Evolutionary conservation across 306 rosid species (phyloP), one percentile per base, ranked within the genome.

Genomic region (Quercus parvula): DNA sequence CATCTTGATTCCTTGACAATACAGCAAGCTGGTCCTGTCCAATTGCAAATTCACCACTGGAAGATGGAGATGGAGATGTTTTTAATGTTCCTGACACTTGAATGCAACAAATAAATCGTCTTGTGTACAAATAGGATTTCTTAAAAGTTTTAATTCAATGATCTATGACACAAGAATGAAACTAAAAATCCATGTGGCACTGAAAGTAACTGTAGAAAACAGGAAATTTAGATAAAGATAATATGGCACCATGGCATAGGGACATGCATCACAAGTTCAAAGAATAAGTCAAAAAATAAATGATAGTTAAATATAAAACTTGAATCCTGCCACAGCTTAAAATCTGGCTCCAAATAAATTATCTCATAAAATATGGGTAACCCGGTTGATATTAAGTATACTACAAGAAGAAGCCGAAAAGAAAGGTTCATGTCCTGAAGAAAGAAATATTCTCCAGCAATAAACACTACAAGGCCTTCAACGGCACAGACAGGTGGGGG

Each of bases 1-100:
- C 30, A 27, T 27, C 2, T 2, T 27, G 30, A 27, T 27, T 2
- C 30, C 30, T 27, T 27, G 30, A 27, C 30, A 27, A 27, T 27
- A 2, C 30, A 27, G 30, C 3, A 27, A 27, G 30, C 30, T 2
- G 30, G 30, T 96, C 99, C 71, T 64, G 94, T 72, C 85, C 93
- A 85, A 91, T 92, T 28, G 82, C 58, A 89, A 90, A 93, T 17
- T 87, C 96, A 41, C 97, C 98, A 70, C 61, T 18, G 18, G 85
- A 3, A 73, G 74, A 14, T 52, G 80, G 54, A 75, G 80, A 75
- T 54, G 85, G 75, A 75, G 79, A 74, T 54, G 84, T 73, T 73
- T 79, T 18, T 25, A 20, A 41, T 70, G 33, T 56, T 69, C 88
- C 96, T 91, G 46, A 55, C 25, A 79, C 73, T 77, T 15, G 41